These are phyloP conservation scores for Monosporascus sp. DNA, from an alignment of 2,329 filamentous ascomycete genomes.

Conservation along the genomic window DNA sequence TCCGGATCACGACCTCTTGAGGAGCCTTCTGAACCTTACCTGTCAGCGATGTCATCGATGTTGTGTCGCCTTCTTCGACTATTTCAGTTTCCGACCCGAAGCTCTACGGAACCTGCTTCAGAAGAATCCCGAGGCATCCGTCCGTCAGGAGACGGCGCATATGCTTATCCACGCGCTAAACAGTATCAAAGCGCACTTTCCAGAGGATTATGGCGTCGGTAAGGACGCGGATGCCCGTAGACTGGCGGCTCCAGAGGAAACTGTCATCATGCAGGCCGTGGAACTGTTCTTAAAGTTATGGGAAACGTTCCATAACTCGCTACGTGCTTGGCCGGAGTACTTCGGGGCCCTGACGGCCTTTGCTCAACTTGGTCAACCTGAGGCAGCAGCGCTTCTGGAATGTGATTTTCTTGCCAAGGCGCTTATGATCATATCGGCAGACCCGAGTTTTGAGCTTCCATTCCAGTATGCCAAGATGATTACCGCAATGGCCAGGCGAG, in stretches of 20 bases:
- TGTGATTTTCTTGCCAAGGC: constrained; percentile 55
- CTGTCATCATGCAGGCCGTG: constrained; percentile 35
- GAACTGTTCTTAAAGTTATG: constrained; percentile 52
- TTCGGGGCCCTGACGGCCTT: constrained; percentile 68
- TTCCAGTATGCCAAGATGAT: constrained; percentile 52
- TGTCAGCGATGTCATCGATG: constrained; percentile 48
- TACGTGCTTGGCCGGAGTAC: constrained; percentile 70
- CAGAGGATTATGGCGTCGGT: constrained; percentile 40
- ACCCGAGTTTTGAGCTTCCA: constrained; percentile 45
- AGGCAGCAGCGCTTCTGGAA: constrained; percentile 55
- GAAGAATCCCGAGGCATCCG: constrained; percentile 48
- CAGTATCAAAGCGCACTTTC: constrained; percentile 44
- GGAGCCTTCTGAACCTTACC: constrained; percentile 42
- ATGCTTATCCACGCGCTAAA: constrained; percentile 49
- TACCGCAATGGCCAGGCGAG: constrained; percentile 44
- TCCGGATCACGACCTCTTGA: constrained; percentile 54
- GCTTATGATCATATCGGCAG: constrained; percentile 57
- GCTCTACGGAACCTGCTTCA: constrained; percentile 62
- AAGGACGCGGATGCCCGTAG: constrained; percentile 27
- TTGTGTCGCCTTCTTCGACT: constrained; percentile 55
- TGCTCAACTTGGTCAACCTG: constrained; percentile 53
- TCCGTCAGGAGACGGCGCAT: constrained; percentile 48
- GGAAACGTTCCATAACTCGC: constrained; percentile 54
- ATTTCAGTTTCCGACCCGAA: constrained; percentile 50
- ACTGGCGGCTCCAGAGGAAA: constrained; percentile 22